phyloP scores from a whole-genome alignment of 345 rosid genomes.

The Iberis pinnata region DNA sequence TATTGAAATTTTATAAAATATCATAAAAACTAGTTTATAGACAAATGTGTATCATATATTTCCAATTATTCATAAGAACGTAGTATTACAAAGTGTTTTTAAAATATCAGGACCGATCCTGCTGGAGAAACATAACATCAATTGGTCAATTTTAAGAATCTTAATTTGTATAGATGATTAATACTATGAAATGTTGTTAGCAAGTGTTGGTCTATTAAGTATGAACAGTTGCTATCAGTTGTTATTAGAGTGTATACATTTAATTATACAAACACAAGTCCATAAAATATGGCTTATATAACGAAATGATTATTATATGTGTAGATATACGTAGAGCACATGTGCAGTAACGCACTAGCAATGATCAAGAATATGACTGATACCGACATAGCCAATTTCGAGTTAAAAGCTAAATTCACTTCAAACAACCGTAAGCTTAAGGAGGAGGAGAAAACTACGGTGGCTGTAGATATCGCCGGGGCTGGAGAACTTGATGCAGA shows the following conservation, averaged over 20 bases:
- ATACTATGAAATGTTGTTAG: slow-evolving; percentile 15
- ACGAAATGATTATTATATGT: slow-evolving; percentile 16
- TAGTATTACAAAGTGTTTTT: background rate
- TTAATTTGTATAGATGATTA: background rate
- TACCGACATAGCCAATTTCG: slow-evolving; percentile 42
- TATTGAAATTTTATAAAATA: too few species aligned
- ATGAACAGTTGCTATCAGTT: slow-evolving; percentile 16
- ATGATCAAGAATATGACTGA: slow-evolving; percentile 68
- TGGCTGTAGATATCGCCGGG: slow-evolving; percentile 18
- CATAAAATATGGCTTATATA: slow-evolving; percentile 2
- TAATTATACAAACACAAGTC: background rate
- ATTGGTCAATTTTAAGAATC: background rate
- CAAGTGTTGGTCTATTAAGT: slow-evolving; percentile 5
- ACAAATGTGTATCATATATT: background rate
- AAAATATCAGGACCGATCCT: too few species aligned
- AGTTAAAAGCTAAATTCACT: slow-evolving; percentile 16
- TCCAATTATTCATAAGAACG: background rate
- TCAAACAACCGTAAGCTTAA: slow-evolving; percentile 39
- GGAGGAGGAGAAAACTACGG: slow-evolving; percentile 30
- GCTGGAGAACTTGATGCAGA: slow-evolving; percentile 19
- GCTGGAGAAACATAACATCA: slow-evolving; percentile 17
- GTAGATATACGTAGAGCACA: slow-evolving; percentile 41
- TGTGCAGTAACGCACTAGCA: slow-evolving; percentile 58
- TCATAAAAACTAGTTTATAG: too few species aligned
- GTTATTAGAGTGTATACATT: slow-evolving; percentile 1